These are phyloP conservation scores for Vitis hybrid DNA, from an alignment of 177 flowering plant genomes.

Conservation along the genomic window DNA sequence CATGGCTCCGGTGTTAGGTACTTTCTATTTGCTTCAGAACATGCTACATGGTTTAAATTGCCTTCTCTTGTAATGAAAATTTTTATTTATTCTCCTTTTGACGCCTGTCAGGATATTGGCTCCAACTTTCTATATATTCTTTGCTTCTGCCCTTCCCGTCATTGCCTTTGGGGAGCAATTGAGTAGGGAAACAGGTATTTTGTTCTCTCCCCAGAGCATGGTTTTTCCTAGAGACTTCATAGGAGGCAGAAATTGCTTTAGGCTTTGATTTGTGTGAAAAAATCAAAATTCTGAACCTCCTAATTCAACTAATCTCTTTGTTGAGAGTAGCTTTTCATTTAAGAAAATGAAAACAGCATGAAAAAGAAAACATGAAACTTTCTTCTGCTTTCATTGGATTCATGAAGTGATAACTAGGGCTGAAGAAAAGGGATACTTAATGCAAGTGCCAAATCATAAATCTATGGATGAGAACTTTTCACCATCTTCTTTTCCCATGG, in stretches of 20 bases:
- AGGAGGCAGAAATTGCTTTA: no score
- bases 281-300: no score
- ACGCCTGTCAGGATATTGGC: constrained; percentile 61
- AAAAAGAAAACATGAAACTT: no score
- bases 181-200: constrained; percentile 67
- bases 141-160: constrained; percentile 91
- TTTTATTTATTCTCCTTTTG: constrained; percentile 1
- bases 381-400: background rate
- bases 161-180: constrained; percentile 89
- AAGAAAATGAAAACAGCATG: no score
- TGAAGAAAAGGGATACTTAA: no score
- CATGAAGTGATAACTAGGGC: no score
- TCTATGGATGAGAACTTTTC: no score
- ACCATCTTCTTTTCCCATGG: background rate
- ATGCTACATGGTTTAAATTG: background rate
- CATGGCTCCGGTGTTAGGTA: constrained; percentile 50
- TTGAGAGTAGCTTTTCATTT: no score
- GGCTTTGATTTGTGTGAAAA: no score
- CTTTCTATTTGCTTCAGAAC: constrained; percentile 1
- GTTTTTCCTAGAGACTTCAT: no score
- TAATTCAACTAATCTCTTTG: no score
- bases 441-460: no score
- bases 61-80: background rate
- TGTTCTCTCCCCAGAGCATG: background rate
- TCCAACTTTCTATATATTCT: constrained; percentile 72